phyloP scores from a whole-genome alignment of 306 rosid genomes.

The Oemleria cerasiformis region DNA sequence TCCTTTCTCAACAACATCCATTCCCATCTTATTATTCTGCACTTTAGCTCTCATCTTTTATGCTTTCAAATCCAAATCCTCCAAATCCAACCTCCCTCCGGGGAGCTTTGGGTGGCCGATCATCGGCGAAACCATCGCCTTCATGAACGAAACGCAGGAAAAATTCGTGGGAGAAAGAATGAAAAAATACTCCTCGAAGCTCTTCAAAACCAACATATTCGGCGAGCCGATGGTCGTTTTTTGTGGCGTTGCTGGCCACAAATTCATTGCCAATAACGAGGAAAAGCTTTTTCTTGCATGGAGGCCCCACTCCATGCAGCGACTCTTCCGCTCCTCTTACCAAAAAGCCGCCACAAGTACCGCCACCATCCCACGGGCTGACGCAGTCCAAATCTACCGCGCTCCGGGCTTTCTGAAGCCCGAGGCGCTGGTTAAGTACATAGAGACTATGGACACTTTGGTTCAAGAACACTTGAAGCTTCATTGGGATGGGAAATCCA shows the following conservation, averaged over 20 bases:
- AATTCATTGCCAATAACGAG: conserved; percentile 17
- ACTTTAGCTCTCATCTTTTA: background rate
- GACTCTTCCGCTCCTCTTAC: conserved; percentile 7
- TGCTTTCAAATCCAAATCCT: background rate
- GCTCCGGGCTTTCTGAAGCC: conserved; percentile 15
- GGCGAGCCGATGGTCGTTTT: conserved; percentile 10
- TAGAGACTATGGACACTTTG: conserved; percentile 4
- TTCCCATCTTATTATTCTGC: no score
- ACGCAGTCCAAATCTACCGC: background rate
- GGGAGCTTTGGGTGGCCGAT: conserved; percentile 32
- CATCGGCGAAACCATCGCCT: conserved; percentile 12
- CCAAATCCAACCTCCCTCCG: conserved; percentile 14
- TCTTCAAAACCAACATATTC: conserved; percentile 22
- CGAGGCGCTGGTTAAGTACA: conserved; percentile 8
- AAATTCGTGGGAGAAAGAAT: conserved; percentile 1
- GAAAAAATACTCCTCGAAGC: conserved; percentile 14
- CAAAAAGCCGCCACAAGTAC: conserved; percentile 1
- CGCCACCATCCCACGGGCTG: background rate
- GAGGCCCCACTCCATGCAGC: conserved; percentile 17
- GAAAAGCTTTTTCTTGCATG: background rate
- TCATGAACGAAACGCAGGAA: background rate
- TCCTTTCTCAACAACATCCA: no score
- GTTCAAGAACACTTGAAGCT: conserved; percentile 10
- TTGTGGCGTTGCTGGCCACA: conserved; percentile 11
- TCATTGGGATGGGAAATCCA: conserved; percentile 7